Base-by-base conservation (phyloP, 2,329 filamentous ascomycete species). In the Aspergillus carbonarius region DNA sequence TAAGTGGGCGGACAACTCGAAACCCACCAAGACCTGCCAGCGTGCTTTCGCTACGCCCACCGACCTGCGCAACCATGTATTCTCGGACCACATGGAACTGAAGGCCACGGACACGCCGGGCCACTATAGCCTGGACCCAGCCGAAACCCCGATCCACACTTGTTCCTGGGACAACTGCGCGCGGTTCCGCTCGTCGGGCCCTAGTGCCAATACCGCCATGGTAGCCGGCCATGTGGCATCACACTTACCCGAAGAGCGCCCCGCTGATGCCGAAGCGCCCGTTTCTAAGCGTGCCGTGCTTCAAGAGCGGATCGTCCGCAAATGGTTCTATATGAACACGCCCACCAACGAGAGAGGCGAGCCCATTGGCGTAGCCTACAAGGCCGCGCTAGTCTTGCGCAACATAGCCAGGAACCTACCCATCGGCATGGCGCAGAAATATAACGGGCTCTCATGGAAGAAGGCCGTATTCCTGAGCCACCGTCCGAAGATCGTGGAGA, bases 361-460 rank as follows among this genome's bases (percentile, higher is more conserved):
- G 35, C 76, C 79, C 3, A 67, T 74, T 51, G 79, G 79, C 10
- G 70, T 80, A 15, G 76, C 80, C 18, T 80, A 79, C 67, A 79
- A 79, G 63, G 77, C 78, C 27, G 72, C 76, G 6, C 66, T 82
- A 47, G 74, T 82, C 3, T 61, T 82, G 63, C 76, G 79, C 42
- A 82, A 82, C 52, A 69, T 82, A 27, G 76, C 78, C 9, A 68
- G 76, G 9, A 77, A 78, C 59, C 68, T 79, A 3, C 76, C 76
- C 0, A 70, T 69, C 50, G 70, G 70, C 2, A 67, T 66, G 12
- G 66, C 71, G 0, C 63, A 68, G 0, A 63, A 68, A 52, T 68
- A 71, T 34, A 65, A 70, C 17, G 66, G 67, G 4, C 64, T 75
- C 39, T 68, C 73, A 4, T 76, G 74, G 74, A 76, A 74, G 62